These are phyloP conservation scores for Coprinellus micaceus DNA, from an alignment of 768 basidiomycete genomes.

Conservation along the genomic window DNA sequence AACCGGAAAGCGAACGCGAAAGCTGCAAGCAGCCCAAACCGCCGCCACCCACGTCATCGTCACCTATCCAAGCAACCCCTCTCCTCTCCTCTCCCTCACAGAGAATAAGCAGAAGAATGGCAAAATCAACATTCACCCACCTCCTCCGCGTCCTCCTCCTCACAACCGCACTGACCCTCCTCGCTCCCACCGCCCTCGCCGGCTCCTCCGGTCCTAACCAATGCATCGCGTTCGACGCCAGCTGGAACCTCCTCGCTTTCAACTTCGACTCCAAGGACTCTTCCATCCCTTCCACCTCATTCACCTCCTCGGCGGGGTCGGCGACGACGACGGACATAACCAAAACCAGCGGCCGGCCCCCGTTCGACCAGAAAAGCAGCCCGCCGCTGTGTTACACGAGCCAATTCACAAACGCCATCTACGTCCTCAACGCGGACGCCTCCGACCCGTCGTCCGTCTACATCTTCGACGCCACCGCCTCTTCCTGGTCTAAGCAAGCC, in stretches of 20 bases:
- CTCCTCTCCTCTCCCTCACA: too few species aligned
- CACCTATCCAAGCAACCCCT: too few species aligned
- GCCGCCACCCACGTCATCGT: too few species aligned
- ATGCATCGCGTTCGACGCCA: conserved; percentile 76
- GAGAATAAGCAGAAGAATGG: too few species aligned
- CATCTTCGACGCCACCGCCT: conserved; percentile 74
- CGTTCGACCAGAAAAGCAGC: not conserved
- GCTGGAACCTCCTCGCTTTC: conserved; percentile 84
- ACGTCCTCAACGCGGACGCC: conserved; percentile 75
- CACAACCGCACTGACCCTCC: conserved; percentile 12
- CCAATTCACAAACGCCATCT: conserved; percentile 82
- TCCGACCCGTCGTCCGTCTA: conserved; percentile 68
- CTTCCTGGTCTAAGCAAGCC: conserved; percentile 79
- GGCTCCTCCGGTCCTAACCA: conserved; percentile 23
- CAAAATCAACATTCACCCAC: too few species aligned
- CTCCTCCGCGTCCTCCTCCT: too few species aligned
- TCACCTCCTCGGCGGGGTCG: conserved; percentile 18
- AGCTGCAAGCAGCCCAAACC: too few species aligned
- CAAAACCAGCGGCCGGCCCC: too few species aligned
- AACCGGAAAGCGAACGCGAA: too few species aligned
- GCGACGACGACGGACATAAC: conserved; percentile 83
- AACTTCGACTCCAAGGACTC: conserved; percentile 83
- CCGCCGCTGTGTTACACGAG: conserved; percentile 5
- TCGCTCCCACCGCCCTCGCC: conserved; percentile 14
- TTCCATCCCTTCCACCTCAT: conserved; percentile 61